phyloP scores from a whole-genome alignment of 768 basidiomycete species.

The Auricularia sp. region DNA sequence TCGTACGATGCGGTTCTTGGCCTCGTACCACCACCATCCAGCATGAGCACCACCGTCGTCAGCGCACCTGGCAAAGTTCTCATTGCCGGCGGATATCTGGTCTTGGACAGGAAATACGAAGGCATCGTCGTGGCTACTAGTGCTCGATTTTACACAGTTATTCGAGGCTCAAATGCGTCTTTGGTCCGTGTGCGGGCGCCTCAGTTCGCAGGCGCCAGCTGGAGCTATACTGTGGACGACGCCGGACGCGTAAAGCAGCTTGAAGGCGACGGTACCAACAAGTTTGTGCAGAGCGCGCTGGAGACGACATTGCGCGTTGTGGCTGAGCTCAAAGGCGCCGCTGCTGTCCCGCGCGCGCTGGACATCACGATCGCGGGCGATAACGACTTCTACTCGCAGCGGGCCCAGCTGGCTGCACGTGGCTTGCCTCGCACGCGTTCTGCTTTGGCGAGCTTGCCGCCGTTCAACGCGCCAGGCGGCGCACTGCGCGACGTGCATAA shows the following conservation, averaged over 20 bases:
- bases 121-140: slow-evolving; percentile 89
- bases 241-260: background rate
- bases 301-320: slow-evolving; percentile 64
- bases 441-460: slow-evolving; percentile 60
- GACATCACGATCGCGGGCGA: slow-evolving; percentile 81
- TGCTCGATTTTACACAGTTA: slow-evolving; percentile 84
- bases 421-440: slow-evolving; percentile 51
- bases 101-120: slow-evolving; percentile 77
- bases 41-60: slow-evolving; percentile 46
- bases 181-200: slow-evolving; percentile 73
- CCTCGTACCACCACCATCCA: slow-evolving; percentile 1
- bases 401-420: slow-evolving; percentile 61
- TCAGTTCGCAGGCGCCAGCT: slow-evolving; percentile 75
- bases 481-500: slow-evolving; percentile 82
- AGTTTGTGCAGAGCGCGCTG: slow-evolving; percentile 88
- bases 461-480: slow-evolving; percentile 66
- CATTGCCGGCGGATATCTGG: slow-evolving; percentile 92
- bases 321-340: slow-evolving; percentile 42
- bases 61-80: slow-evolving; percentile 95
- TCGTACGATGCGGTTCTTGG: background rate
- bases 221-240: slow-evolving; percentile 54
- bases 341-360: slow-evolving; percentile 43
- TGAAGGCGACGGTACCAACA: slow-evolving; percentile 39
- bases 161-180: slow-evolving; percentile 32
- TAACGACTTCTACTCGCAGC: slow-evolving; percentile 97